These are phyloP conservation scores for Melocanna baccifera DNA, from an alignment of 176 grass and related monocot species.

Conservation along the genomic window DNA sequence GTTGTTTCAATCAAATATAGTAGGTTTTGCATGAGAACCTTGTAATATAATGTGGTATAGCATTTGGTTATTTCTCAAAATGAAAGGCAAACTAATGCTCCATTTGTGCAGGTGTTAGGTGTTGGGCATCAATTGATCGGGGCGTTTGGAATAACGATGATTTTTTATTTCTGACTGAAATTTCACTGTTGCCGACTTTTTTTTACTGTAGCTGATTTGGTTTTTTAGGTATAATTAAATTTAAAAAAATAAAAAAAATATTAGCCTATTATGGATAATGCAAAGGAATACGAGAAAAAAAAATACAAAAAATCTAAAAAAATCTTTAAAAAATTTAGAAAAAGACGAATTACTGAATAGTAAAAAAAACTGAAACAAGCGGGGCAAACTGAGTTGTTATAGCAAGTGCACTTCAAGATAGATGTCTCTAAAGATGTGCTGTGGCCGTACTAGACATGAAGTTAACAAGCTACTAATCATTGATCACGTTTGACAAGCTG, in stretches of 20 bases:
- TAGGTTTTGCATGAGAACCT: background rate
- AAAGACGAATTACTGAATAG: no score
- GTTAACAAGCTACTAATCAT: conserved; percentile 10
- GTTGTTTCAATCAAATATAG: background rate
- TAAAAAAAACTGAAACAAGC: no score
- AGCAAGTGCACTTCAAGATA: background rate
- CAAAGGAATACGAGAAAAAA: no score
- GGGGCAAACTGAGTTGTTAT: conserved; percentile 15
- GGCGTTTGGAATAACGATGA: no score
- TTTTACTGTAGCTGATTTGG: no score
- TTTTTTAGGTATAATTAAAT: no score
- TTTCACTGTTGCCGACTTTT: no score
- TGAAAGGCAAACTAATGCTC: background rate
- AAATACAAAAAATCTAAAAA: no score
- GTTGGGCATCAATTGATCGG: conserved; percentile 15
- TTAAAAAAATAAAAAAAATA: no score
- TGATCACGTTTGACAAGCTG: conserved; percentile 5
- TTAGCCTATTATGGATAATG: no score
- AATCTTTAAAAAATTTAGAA: no score
- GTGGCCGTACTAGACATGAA: background rate
- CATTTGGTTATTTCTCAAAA: background rate
- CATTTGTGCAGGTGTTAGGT: conserved; percentile 26
- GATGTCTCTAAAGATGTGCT: conserved; percentile 12
- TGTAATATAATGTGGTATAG: conserved; percentile 2
- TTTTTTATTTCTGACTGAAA: no score